phyloP scores from a whole-genome alignment of 352 stramenopile species.

The Phytophthora agathidicida region DNA sequence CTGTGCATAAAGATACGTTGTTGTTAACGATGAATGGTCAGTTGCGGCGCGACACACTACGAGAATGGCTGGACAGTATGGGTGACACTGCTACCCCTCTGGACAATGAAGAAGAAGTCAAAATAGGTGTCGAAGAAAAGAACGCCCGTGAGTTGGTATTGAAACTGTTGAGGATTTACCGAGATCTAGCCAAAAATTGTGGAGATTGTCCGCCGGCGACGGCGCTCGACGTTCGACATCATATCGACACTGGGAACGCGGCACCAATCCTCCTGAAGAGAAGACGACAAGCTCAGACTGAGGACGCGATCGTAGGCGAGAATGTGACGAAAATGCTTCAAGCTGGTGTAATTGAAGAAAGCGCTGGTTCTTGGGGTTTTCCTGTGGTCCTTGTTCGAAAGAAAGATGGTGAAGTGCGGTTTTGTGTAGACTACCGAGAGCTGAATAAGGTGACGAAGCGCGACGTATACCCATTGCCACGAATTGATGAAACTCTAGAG shows the following conservation, averaged over 20 bases:
- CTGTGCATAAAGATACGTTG: slow-evolving; percentile 7
- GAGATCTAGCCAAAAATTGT: background rate
- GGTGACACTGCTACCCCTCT: background rate
- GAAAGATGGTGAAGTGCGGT: no score
- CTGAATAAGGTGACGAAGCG: no score
- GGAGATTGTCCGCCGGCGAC: slow-evolving; percentile 17
- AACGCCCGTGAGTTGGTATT: slow-evolving; percentile 5
- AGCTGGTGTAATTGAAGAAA: no score
- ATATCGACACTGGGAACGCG: slow-evolving; percentile 20
- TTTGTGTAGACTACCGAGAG: no score
- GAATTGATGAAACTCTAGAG: no score
- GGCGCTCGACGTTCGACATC: slow-evolving; percentile 9
- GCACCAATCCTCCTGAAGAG: slow-evolving; percentile 14
- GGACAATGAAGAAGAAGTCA: slow-evolving; percentile 5
- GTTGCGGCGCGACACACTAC: background rate
- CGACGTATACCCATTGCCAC: no score
- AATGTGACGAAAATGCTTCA: slow-evolving; percentile 24
- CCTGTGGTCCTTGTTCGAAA: no score
- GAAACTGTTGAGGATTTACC: slow-evolving; percentile 15
- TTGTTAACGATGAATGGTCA: slow-evolving; percentile 9
- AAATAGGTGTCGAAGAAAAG: background rate
- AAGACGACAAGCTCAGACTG: background rate
- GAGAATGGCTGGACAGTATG: background rate
- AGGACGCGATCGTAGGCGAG: slow-evolving; percentile 11
- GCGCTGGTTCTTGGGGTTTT: no score